Base-by-base conservation (phyloP, 2,329 filamentous ascomycete species). In the Fusarium sp. region DNA sequence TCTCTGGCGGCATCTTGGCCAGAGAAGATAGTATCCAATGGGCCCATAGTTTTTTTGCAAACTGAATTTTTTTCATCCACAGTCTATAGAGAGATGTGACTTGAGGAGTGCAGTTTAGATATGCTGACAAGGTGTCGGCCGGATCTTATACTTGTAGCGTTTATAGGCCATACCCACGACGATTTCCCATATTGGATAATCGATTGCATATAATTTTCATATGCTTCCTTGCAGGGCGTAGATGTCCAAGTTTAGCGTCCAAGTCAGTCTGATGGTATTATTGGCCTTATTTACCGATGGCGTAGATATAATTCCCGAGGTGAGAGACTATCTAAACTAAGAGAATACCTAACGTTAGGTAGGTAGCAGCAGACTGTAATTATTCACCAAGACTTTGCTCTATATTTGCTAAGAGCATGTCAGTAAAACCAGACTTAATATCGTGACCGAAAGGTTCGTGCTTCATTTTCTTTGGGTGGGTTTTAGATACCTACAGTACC, bases 201-300 rank as follows among this genome's bases (percentile, higher is more conserved):
- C 19, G 14, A 25, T 37, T 29, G 5, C 19, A 33, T 27, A 23
- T 17, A 17, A 29, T 45, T 46, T 49, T 49, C 45, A 47, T 36
- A 53, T 54, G 48, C 39, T 58, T n/a, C n/a, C n/a, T n/a, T n/a
- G n/a, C n/a, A 53, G 29, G 45, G 56, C 43, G 48, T 25, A 6
- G 23, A 8, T 25, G 8, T 33, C 21, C 29, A 23, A 39, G 49
- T 42, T 25, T 43, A 47, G 36, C 45, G 38, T 62, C 15, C 52
- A 46, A 51, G 57, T 35, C 23, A 33, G 14, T 13, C 13, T 13
- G 31, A 43, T 5, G 39, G 17, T 33, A 29, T 36, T 15, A 66
- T 65, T 65, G 62, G 62, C 13, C n/a, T 27, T 32, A 23, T 43
- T 52, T 14, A 49, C 62, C 57, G 62, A 65, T 31, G 49, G 42